A percentile compares a stretch with the other conserved stretches of the same genome.
Evolutionary conservation across 2,329 filamentous ascomycete genomes (phyloP).

Genomic region (Emericellopsis cladophorae): DNA sequence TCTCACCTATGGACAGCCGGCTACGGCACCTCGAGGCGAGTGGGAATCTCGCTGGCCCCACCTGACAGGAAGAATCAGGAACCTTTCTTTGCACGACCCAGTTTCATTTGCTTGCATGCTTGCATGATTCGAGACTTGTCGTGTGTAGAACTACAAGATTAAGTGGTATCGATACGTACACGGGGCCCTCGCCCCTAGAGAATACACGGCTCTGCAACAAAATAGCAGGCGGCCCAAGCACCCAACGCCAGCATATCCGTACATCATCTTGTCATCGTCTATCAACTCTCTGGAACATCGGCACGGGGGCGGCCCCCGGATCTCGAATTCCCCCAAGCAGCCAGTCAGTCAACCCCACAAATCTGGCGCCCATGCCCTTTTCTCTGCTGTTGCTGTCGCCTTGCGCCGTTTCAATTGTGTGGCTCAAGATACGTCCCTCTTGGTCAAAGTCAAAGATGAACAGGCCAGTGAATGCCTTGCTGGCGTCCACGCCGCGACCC

Average conservation of each 20-base stretch:
- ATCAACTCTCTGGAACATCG: conserved; percentile 19
- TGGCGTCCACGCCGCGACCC: conserved; percentile 29
- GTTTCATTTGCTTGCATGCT: no score
- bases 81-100: no score
- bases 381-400: conserved; percentile 68
- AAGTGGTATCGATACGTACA: no score
- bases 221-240: no score
- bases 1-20: neutral
- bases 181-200: no score
- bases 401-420: conserved; percentile 90
- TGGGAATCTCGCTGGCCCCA: no score
- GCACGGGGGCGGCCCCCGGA: conserved; percentile 17
- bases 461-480: conserved; percentile 74
- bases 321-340: conserved; percentile 60
- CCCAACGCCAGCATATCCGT: no score
- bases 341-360: conserved; percentile 92
- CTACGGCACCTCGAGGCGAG: no score
- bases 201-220: no score
- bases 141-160: no score
- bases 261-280: conserved; percentile 5
- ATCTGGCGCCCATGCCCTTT: conserved; percentile 62
- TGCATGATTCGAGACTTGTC: no score
- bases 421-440: conserved; percentile 69
- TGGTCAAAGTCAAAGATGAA: conserved; percentile 95
- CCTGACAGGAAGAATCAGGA: no score